Conservation (phyloP, 805 yeast species). For the Suhomyces prunicola region DNA sequence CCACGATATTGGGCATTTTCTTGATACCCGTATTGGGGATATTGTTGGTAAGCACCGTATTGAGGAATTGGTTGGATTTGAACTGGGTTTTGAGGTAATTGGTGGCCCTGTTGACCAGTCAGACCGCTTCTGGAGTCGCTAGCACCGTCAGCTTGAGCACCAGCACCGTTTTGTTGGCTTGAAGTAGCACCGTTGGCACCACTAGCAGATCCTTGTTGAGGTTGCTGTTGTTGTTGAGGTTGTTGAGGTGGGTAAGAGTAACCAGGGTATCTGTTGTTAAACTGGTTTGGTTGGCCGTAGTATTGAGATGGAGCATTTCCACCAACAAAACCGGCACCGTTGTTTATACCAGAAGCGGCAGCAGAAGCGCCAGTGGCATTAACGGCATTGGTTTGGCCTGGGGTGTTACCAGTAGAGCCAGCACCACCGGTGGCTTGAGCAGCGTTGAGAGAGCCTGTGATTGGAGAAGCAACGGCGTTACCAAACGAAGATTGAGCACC, state of each 20-base stretch:
- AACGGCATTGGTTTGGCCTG: conserved; percentile 5
- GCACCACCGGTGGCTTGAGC: conserved; percentile 9
- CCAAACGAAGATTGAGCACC: conserved; percentile 21
- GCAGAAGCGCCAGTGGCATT: conserved; percentile 3
- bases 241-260: conserved; percentile 27
- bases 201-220: conserved; percentile 16
- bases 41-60: conserved; percentile 46
- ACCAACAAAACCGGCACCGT: conserved; percentile 11
- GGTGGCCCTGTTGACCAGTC: conserved; percentile 20
- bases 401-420: conserved; percentile 8
- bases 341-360: conserved; percentile 4
- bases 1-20: conserved; percentile 43
- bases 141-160: conserved; percentile 8
- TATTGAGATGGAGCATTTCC: conserved; percentile 22
- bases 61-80: conserved; percentile 43
- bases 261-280: conserved; percentile 29
- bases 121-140: conserved; percentile 12
- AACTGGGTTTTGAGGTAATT: conserved; percentile 23
- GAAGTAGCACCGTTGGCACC: conserved; percentile 10
- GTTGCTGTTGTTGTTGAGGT: conserved; percentile 23
- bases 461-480: conserved; percentile 10
- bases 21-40: conserved; percentile 47
- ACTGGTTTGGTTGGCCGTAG: conserved; percentile 28
- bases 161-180: conserved; percentile 13
- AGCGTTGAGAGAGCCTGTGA: conserved; percentile 5